Evolutionary conservation across 2,329 filamentous ascomycete species (phyloP), one percentile per base, ranked within the genome.

Genomic region (Onygenales sp.): DNA sequence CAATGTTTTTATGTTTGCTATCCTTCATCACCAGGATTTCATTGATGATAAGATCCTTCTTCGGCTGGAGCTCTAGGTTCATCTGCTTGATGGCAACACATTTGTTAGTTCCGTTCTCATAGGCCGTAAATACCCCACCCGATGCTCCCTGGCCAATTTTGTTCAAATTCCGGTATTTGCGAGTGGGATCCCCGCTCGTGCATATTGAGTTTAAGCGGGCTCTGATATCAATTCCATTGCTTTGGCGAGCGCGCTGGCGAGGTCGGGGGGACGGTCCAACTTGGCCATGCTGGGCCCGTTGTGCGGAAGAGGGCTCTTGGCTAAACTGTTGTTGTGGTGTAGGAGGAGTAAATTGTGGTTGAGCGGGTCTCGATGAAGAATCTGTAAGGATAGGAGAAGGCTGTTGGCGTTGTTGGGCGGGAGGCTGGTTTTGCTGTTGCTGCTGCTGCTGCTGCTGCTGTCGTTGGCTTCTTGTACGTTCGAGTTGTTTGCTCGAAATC

Each of bases 1-100:
- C 93, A 71, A 98, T 95, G 68, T 97, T 97, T 64, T 90, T 92
- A 68, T 98, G 93, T 54, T 88, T 93, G 77, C 91, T 96, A 65
- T 97, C 93, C 74, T 94, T 95, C 93, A 98, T 98, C 54, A 98
- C 93, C 54, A 98, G 74, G 61, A 98, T 98, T 68, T 98, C 93
- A 70, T 98, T 98, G 72, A 98, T 96, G 65, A 98, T 98, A 48
- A 97, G 77, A 63, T 98, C 93, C 71, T 98, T 98, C 80, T 97
- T 97, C 2, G 93, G 93, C 65, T 98, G 93, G 71, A 97, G 87
- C 70, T 97, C 93, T 53, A 98, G 75, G 61, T 97, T 97, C 93
- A 98, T 98, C 76, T 98, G 93, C 76, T 98, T 98, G 73, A 98
- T 97, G 42, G 93, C 93, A 39, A 98, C 93, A 61, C 94, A 84